Base-by-base conservation (phyloP, 1,139 yeast genomes). In the Geotrichum cucujoidarum region DNA sequence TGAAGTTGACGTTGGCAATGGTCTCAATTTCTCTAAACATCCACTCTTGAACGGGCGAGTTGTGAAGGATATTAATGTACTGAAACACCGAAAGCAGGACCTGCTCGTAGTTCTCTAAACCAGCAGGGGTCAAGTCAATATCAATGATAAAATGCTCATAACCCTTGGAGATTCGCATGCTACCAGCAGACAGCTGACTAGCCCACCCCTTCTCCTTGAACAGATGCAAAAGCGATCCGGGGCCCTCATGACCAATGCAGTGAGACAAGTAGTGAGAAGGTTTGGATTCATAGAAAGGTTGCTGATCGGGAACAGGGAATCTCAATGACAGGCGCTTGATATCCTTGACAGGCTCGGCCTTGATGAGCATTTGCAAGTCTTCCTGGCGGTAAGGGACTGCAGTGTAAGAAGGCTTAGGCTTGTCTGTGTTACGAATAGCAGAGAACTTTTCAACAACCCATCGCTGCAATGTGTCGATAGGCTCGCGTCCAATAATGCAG, bases 221-320 rank as follows among this genome's bases (percentile, higher is more conserved):
- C 55, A 73, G 75, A 48, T 81, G 76, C 33, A 87, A 72, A 16
- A 92, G 66, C 1, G 96, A 87, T 1, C 97, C 97, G 47, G 80
- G 74, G 47, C 88, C 87, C 68, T 92, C 97, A 64, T 92, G 97
- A 30, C 98, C 97, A 49, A 92, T 68, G 50, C 92, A 71, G 64
- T 90, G 97, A 22, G 92, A 78, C 57, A 72, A 76, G 64, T 88
- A 85, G 47, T 75, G 77, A 11, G 77, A 74, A 0, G 97, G 95
- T 57, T 79, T 80, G 24, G 77, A 73, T 43, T 76, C 76, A 86
- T 92, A 85, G 48, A 74, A 67, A 14, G 69, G 67, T 50, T 75
- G 73, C 58, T 81, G 83, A 60, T 86, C 90, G 1, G 96, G 96
- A 13, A 86, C 76, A 52, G 78, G 73, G 64, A 92, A 92, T 3